These are phyloP conservation scores for Strigomonas culicis DNA, from an alignment of 208 protist genomes.

Conservation along the genomic window DNA sequence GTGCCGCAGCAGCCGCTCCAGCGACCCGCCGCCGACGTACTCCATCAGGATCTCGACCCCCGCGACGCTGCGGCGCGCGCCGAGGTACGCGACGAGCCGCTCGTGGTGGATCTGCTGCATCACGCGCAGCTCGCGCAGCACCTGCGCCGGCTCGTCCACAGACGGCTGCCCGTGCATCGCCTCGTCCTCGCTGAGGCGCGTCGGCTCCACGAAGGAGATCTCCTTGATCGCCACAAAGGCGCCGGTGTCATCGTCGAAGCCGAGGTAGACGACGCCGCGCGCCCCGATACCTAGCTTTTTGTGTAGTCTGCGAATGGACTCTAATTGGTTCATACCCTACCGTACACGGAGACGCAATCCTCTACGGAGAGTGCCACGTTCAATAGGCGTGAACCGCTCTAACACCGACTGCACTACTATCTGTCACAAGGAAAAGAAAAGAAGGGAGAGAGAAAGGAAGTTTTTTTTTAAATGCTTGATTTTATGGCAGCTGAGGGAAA, in stretches of 20 bases:
- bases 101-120: conserved; percentile 72
- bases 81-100: conserved; percentile 82
- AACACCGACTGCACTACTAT: no score
- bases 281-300: conserved; percentile 76
- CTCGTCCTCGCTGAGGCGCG: conserved; percentile 21
- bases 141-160: conserved; percentile 28
- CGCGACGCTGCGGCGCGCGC: conserved; percentile 51
- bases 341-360: no score
- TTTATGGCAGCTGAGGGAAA: not conserved
- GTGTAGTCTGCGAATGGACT: conserved; percentile 25
- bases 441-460: conserved; percentile 2
- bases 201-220: conserved; percentile 49
- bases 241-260: conserved; percentile 74
- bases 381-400: no score
- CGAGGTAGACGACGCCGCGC: conserved; percentile 76
- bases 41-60: conserved; percentile 90
- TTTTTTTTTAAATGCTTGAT: not conserved
- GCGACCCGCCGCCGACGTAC: conserved; percentile 78
- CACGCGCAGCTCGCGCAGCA: conserved; percentile 70
- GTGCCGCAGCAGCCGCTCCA: conserved; percentile 64
- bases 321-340: no score
- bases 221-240: conserved; percentile 90
- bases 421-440: not conserved
- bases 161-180: conserved; percentile 1
- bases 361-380: no score